Percentiles rank a stretch among this genome's conserved stretches.
These are phyloP conservation scores for Cynara cardunculus DNA, from an alignment of 129 eudicot species.

Conservation along the genomic window DNA sequence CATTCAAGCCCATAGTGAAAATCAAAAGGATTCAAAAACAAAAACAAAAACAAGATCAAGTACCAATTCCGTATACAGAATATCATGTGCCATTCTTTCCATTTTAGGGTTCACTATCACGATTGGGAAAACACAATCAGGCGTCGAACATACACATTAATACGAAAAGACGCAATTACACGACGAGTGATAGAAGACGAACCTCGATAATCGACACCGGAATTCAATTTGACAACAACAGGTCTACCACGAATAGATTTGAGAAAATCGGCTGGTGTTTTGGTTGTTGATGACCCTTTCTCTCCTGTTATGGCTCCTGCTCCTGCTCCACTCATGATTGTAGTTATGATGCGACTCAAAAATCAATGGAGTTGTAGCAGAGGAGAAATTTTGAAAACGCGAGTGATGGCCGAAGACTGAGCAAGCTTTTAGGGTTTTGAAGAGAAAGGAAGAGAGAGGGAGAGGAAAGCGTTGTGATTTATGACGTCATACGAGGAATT, in stretches of 20 bases:
- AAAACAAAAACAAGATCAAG: background rate
- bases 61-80: background rate
- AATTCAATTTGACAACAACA: conserved; percentile 86
- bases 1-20: background rate
- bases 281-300: conserved; percentile 46
- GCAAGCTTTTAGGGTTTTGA: conserved; percentile 26
- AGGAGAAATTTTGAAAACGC: background rate
- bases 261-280: conserved; percentile 88
- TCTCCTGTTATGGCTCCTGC: conserved; percentile 48
- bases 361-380: background rate
- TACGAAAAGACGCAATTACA: background rate
- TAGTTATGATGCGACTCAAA: background rate
- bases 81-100: background rate
- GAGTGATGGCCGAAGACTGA: background rate
- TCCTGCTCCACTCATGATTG: conserved; percentile 61
- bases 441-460: background rate
- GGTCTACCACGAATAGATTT: conserved; percentile 93
- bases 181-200: background rate
- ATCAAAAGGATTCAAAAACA: background rate
- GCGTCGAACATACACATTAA: background rate
- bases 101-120: background rate
- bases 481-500: background rate
- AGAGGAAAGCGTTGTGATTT: background rate
- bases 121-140: background rate
- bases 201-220: conserved; percentile 93